Evolutionary conservation across 176 grass and related monocot species (phyloP).

Genomic region (Stipa capillata): DNA sequence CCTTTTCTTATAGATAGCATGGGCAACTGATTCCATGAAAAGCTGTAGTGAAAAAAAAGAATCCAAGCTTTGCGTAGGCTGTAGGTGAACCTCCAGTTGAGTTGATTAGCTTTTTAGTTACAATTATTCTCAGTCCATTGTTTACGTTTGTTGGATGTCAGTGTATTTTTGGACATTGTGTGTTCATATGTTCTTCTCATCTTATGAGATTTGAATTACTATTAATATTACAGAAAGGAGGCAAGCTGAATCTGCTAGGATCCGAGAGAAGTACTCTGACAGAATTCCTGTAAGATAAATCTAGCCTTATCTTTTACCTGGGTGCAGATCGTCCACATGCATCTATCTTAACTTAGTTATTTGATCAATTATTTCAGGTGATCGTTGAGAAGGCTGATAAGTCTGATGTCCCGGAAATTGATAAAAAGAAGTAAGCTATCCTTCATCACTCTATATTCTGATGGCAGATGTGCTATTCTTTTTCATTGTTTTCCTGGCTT

Average conservation of each 20-base stretch:
- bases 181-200: neutral
- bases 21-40: neutral
- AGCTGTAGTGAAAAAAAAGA: neutral
- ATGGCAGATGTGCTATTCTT: neutral
- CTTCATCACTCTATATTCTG: neutral
- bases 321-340: neutral
- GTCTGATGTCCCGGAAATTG: constrained; percentile 79
- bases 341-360: constrained; percentile 8
- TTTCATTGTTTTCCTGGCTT: neutral
- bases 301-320: neutral
- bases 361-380: constrained; percentile 42
- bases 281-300: constrained; percentile 73
- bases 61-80: too few relatives aligned
- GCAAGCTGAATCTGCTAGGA: constrained; percentile 69
- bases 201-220: neutral
- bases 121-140: neutral
- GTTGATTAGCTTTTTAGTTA: too few relatives aligned
- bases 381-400: constrained; percentile 92
- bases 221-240: constrained; percentile 68
- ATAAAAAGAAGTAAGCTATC: constrained; percentile 72
- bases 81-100: too few relatives aligned
- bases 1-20: neutral
- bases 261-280: constrained; percentile 75
- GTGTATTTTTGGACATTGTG: neutral
- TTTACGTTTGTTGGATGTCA: neutral